phyloP scores from a whole-genome alignment of 2,329 filamentous ascomycete species.

The Thelonectria discophora region DNA sequence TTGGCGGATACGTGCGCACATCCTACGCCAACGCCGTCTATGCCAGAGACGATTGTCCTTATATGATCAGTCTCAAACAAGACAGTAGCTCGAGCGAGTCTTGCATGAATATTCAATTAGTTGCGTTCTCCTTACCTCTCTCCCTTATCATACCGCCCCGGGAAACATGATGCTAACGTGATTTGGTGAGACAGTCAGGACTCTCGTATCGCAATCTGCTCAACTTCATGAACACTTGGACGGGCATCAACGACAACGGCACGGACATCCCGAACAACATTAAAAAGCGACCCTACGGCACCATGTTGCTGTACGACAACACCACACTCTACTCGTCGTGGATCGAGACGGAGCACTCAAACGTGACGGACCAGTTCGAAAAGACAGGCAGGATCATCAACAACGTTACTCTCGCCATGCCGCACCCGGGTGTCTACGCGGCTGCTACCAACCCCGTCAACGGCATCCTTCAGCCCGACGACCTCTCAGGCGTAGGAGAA shows the following conservation, averaged over 20 bases:
- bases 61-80: slow-evolving; percentile 63
- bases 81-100: slow-evolving; percentile 54
- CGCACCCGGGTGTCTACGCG: slow-evolving; percentile 72
- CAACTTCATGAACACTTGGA: slow-evolving; percentile 67
- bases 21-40: slow-evolving; percentile 71
- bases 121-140: not conserved
- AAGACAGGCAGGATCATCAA: slow-evolving; percentile 69
- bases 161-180: not conserved
- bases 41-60: slow-evolving; percentile 65
- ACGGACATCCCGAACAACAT: slow-evolving; percentile 54
- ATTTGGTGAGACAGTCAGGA: slow-evolving; percentile 48
- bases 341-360: slow-evolving; percentile 65
- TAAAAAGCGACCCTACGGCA: slow-evolving; percentile 63
- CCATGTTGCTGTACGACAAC: slow-evolving; percentile 74
- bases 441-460: slow-evolving; percentile 71
- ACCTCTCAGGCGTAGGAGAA: slow-evolving; percentile 71
- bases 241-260: slow-evolving; percentile 53
- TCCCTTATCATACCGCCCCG: slow-evolving; percentile 45
- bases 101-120: slow-evolving; percentile 73
- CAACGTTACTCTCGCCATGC: slow-evolving; percentile 81
- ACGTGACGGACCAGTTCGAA: slow-evolving; percentile 61
- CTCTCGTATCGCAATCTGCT: slow-evolving; percentile 76
- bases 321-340: slow-evolving; percentile 75
- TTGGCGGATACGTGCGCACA: slow-evolving; percentile 66
- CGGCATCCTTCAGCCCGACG: slow-evolving; percentile 73